Evolutionary conservation across 441 rosid species (phyloP), one percentile per base, ranked within the genome.

Genomic region (Bruguiera hainesii): DNA sequence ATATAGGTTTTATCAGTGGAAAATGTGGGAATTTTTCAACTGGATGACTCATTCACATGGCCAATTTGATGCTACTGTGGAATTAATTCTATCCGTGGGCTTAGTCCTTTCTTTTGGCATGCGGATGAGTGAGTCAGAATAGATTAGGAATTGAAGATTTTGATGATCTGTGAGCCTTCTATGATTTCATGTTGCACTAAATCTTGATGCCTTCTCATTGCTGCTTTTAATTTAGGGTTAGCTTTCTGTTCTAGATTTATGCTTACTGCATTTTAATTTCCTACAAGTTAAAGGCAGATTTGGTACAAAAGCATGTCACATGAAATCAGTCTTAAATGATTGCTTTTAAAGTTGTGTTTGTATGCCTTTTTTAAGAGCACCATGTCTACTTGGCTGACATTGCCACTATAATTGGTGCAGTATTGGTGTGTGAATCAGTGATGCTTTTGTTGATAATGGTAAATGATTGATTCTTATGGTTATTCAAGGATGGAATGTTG

Each of bases 361-460:
- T 55, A 26, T 21, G 25, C 9, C 28, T 15, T 23, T 23, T 13
- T 42, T 11, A 42, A 42, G 18, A 55, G 16, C 28, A 15, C 58
- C 15, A 20, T 55, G 28, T 55, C 58, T 23, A 5, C 30, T 55
- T 55, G 23, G 29, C 29, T 20, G 25, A 25, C 28, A 55, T 7
- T 55, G 58, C 58, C 7, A 1, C 18, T 5, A n/a, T 55, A 55
- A 55, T 20, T 26, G 25, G 6, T 55, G 30, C 58, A 23, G 28
- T 9, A 26, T 26, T 55, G 29, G 58, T 23, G 58, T 55, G 15
- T 55, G 25, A 55, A 26, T 55, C 46, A 59, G 15, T 60, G 35
- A 35, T 50, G 65, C 46, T 52, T 61, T 35, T 65, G 11, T 49
- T 77, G 19, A 65, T 68, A 20, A 49, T 68, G 21, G 55, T 59